Evolutionary conservation across 768 basidiomycete species (phyloP).

Genomic region (Collybiopsis confluens): DNA sequence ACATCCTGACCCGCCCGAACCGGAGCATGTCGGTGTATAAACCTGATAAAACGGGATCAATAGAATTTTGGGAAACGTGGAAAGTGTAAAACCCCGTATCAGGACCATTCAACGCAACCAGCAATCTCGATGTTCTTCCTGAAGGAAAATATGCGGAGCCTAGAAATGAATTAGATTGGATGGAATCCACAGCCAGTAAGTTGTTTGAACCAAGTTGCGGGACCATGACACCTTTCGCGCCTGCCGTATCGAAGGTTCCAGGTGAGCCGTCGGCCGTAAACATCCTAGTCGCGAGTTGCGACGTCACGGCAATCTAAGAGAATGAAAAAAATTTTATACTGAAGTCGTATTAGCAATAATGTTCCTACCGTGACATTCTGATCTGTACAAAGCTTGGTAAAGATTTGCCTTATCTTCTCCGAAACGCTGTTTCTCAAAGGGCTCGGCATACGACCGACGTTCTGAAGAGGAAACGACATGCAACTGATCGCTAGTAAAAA

Average conservation of each 20-base stretch:
- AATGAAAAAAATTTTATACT: constrained; percentile 15
- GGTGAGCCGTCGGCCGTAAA: constrained; percentile 57
- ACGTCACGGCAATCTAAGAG: constrained; percentile 54
- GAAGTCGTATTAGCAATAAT: neutral
- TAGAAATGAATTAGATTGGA: constrained; percentile 10
- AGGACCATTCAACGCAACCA: constrained; percentile 29
- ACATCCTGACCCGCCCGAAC: no score
- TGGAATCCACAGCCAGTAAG: constrained; percentile 1
- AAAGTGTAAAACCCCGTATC: constrained; percentile 39
- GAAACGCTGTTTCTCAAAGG: constrained; percentile 40
- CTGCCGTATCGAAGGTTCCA: constrained; percentile 60
- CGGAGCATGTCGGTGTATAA: no score
- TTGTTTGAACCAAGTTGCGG: constrained; percentile 54
- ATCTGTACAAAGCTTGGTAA: constrained; percentile 46
- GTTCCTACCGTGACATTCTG: constrained; percentile 45
- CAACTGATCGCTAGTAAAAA: constrained; percentile 63
- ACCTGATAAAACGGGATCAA: no score
- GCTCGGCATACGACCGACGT: constrained; percentile 30
- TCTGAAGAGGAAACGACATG: constrained; percentile 65
- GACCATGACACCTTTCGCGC: constrained; percentile 58
- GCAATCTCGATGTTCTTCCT: constrained; percentile 31
- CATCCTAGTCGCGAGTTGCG: constrained; percentile 68
- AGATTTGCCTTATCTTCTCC: constrained; percentile 46
- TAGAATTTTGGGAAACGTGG: no score
- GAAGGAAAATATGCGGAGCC: constrained; percentile 38